Conservation (phyloP, 2,329 filamentous ascomycete genomes). For the Chaetomium sp. region DNA sequence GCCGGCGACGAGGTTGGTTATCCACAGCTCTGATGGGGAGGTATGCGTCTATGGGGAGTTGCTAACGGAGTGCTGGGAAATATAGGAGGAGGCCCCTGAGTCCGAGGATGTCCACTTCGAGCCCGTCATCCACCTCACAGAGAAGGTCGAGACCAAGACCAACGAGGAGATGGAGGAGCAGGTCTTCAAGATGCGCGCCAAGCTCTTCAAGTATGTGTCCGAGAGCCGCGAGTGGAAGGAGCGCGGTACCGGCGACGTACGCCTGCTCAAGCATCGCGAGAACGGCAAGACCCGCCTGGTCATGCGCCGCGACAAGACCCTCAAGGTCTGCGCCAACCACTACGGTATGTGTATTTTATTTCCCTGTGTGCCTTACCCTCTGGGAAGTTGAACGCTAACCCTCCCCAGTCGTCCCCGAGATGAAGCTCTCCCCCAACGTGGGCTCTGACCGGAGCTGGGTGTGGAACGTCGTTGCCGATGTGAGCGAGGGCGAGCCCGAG, state of each 20-base stretch:
- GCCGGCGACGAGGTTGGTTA: constrained; percentile 53
- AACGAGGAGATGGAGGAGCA: constrained; percentile 98
- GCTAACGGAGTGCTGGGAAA: constrained; percentile 27
- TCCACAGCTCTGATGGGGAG: constrained; percentile 16
- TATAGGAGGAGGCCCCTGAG: constrained; percentile 80
- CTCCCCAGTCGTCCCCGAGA: constrained; percentile 82
- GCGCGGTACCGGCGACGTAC: constrained; percentile 93
- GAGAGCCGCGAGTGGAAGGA: constrained; percentile 98
- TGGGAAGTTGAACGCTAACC: constrained; percentile 9
- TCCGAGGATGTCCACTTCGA: constrained; percentile 96
- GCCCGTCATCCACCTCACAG: constrained; percentile 91
- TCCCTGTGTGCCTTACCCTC: not conserved
- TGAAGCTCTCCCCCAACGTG: constrained; percentile 98
- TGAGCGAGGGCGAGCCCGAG: constrained; percentile 97
- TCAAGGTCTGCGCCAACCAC: constrained; percentile 99
- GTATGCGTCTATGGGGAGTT: not conserved
- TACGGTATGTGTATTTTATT: constrained; percentile 69
- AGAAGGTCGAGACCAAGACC: constrained; percentile 96
- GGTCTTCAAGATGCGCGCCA: constrained; percentile 98
- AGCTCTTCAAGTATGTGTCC: constrained; percentile 97
- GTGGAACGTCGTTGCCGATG: constrained; percentile 97
- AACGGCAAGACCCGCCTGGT: constrained; percentile 96
- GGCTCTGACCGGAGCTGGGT: constrained; percentile 99
- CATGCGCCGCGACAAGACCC: constrained; percentile 98
- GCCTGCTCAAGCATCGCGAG: constrained; percentile 97